These are phyloP conservation scores for Leonotis leonurus DNA, from an alignment of 257 asterid species.

Conservation along the genomic window DNA sequence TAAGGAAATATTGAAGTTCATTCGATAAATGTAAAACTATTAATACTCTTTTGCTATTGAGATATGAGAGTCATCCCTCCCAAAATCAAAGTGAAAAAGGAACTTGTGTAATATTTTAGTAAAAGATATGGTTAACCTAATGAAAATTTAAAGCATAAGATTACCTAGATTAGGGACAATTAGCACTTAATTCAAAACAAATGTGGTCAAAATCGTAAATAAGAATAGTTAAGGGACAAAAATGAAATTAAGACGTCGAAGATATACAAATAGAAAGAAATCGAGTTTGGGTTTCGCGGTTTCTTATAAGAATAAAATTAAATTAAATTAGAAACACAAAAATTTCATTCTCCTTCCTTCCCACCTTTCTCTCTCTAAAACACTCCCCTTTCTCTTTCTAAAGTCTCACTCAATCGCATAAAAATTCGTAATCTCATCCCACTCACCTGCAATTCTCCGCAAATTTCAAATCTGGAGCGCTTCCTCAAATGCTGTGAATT, in stretches of 20 bases:
- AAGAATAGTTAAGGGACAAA: background rate
- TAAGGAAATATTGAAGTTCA: no score
- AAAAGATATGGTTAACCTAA: no score
- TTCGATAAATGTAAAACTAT: no score
- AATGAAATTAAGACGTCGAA: slow-evolving; percentile 2
- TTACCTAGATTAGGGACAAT: background rate
- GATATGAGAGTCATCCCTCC: no score
- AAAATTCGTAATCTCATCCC: slow-evolving; percentile 29
- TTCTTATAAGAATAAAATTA: slow-evolving; percentile 19
- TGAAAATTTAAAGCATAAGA: no score
- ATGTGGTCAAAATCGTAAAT: background rate
- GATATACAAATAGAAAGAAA: slow-evolving; percentile 28
- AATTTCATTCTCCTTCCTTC: slow-evolving; percentile 31
- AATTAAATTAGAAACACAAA: slow-evolving; percentile 15
- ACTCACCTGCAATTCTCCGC: slow-evolving; percentile 11
- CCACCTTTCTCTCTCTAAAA: slow-evolving; percentile 33
- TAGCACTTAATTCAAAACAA: slow-evolving; percentile 11
- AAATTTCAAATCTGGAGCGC: slow-evolving; percentile 20
- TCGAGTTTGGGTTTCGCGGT: slow-evolving; percentile 67
- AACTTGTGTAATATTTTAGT: no score
- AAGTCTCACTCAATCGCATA: slow-evolving; percentile 29
- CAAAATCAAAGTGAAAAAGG: no score
- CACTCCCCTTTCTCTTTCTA: slow-evolving; percentile 35
- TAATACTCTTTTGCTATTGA: no score
- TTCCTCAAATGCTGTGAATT: slow-evolving; percentile 32